Conservation (phyloP, 306 rosid genomes). For the Calophaca sinica region DNA sequence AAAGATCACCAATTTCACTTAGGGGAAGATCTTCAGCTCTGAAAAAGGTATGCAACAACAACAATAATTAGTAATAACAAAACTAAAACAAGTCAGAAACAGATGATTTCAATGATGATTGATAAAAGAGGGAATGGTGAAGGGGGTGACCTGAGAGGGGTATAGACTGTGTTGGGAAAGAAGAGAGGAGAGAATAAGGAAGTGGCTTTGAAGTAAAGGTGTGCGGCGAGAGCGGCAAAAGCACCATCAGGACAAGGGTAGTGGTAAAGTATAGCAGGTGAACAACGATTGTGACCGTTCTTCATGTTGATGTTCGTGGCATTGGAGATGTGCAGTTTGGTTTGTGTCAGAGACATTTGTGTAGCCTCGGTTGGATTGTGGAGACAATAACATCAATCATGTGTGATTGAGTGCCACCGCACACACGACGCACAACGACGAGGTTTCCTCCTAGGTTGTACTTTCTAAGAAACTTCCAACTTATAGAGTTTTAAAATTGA, state of each 20-base stretch:
- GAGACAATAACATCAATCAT: not conserved
- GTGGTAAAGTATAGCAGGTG: constrained; percentile 84
- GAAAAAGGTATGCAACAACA: constrained; percentile 17
- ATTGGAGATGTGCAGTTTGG: not conserved
- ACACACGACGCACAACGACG: not conserved
- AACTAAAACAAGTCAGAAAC: not conserved
- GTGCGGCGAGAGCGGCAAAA: constrained; percentile 91
- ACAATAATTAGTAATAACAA: not conserved
- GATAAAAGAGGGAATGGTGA: not conserved
- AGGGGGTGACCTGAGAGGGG: constrained; percentile 57
- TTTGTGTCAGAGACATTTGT: constrained; percentile 3
- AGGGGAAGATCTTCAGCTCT: constrained; percentile 71
- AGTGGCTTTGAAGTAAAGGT: constrained; percentile 75
- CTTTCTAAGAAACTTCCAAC: too few relatives aligned
- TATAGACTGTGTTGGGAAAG: constrained; percentile 85
- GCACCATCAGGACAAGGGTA: constrained; percentile 95
- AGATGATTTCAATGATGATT: too few relatives aligned
- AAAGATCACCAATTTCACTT: constrained; percentile 61
- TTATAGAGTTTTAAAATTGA: too few relatives aligned
- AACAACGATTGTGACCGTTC: not conserved
- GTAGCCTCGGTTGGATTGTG: too few relatives aligned
- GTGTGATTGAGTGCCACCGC: not conserved
- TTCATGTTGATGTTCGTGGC: not conserved
- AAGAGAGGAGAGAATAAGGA: constrained; percentile 55
- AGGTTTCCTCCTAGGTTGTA: not conserved